Conservation (phyloP, 2,329 filamentous ascomycete genomes). For the Acrocalymma vagum region DNA sequence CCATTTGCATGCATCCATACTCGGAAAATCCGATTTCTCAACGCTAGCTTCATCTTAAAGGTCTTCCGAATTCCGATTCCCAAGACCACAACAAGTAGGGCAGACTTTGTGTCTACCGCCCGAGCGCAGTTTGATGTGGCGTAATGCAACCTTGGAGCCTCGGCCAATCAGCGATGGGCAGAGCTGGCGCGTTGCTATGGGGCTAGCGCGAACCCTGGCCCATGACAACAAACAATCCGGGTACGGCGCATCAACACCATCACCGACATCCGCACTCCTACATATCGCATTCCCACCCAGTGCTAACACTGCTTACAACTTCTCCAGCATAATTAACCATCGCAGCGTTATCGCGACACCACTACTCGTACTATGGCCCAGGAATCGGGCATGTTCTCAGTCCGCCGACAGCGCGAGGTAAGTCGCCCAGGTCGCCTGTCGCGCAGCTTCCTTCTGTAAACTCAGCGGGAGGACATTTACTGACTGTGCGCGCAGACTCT, state of each 20-base stretch:
- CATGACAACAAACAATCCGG: conserved; percentile 40
- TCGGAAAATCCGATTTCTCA: too few species aligned
- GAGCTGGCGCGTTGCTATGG: conserved; percentile 24
- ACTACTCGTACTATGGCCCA: conserved; percentile 38
- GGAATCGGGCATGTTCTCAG: conserved; percentile 78
- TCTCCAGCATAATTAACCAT: neutral
- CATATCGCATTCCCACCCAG: conserved; percentile 5
- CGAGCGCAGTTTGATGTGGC: too few species aligned
- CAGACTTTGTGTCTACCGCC: too few species aligned
- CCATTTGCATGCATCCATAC: neutral
- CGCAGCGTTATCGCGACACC: conserved; percentile 12
- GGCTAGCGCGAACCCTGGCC: conserved; percentile 24
- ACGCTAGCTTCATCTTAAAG: too few species aligned
- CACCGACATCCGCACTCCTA: conserved; percentile 18
- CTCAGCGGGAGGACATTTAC: conserved; percentile 9
- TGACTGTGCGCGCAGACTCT: conserved; percentile 71
- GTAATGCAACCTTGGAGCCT: conserved; percentile 6
- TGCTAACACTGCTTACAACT: neutral
- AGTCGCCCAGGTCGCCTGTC: conserved; percentile 46
- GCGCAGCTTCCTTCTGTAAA: conserved; percentile 22
- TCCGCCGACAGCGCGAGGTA: conserved; percentile 91
- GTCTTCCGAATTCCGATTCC: too few species aligned
- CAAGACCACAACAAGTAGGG: too few species aligned
- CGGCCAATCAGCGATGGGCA: conserved; percentile 22
- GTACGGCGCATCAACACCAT: conserved; percentile 22